Conservation (phyloP, 805 yeast species). For the Tetrapisispora fleetii region DNA sequence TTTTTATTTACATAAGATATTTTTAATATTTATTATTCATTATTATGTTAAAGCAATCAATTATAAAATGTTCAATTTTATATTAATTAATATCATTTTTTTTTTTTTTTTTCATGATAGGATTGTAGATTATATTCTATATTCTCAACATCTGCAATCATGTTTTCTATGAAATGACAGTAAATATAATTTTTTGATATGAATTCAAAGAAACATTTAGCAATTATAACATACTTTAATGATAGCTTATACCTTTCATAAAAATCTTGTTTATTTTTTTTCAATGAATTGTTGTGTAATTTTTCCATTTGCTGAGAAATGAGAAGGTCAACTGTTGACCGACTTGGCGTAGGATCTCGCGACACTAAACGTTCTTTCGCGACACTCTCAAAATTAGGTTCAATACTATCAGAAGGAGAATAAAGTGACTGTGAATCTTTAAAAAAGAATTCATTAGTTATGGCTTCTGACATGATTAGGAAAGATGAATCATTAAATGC, state of each 20-base stretch:
- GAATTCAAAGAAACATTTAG: constrained; percentile 19
- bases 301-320: neutral
- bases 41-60: neutral
- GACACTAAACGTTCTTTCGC: neutral
- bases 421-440: constrained; percentile 6
- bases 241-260: constrained; percentile 24
- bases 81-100: neutral
- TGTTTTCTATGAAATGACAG: constrained; percentile 21
- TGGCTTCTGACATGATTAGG: constrained; percentile 23
- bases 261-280: constrained; percentile 16
- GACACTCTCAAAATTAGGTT: neutral
- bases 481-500: constrained; percentile 28
- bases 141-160: constrained; percentile 17
- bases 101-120: neutral
- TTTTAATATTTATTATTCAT: neutral
- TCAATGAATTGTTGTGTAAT: neutral
- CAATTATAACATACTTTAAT: constrained; percentile 20
- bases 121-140: constrained; percentile 7
- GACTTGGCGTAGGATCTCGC: constrained; percentile 1
- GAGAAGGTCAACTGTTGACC: constrained; percentile 10
- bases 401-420: neutral
- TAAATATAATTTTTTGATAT: constrained; percentile 19
- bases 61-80: neutral
- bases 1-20: constrained; percentile 1
- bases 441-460: constrained; percentile 20